Percentiles rank a stretch among this genome's conserved stretches.
Evolutionary conservation across 345 rosid species (phyloP).

Genomic region (Barbarea vulgaris): DNA sequence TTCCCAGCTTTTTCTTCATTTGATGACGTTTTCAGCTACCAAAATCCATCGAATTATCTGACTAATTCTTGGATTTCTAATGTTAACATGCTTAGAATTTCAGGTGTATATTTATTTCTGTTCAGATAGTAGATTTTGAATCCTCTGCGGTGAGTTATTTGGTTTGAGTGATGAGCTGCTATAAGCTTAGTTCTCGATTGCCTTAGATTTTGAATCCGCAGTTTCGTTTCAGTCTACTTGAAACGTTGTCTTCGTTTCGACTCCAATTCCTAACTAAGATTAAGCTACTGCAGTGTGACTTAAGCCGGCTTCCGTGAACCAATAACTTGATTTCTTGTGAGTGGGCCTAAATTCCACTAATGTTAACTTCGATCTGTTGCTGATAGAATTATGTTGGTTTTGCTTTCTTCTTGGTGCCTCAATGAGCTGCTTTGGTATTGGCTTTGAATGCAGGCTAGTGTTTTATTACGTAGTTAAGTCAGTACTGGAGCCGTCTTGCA

Average conservation of each 20-base stretch:
- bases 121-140: not conserved
- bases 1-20: conserved; percentile 9
- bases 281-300: conserved; percentile 7
- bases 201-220: not conserved
- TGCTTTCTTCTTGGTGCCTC: not conserved
- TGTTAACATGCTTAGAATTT: not conserved
- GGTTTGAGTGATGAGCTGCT: conserved; percentile 12
- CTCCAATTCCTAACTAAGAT: not conserved
- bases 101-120: not conserved
- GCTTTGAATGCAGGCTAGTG: conserved; percentile 1
- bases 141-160: not conserved
- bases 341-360: not conserved
- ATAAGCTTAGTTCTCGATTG: conserved; percentile 11
- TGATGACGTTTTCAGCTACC: conserved; percentile 18
- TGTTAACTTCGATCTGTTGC: conserved; percentile 17
- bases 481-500: not conserved
- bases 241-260: not conserved
- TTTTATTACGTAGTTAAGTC: not conserved
- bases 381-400: not conserved
- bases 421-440: conserved; percentile 9
- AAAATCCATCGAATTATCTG: conserved; percentile 1
- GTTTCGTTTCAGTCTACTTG: conserved; percentile 7
- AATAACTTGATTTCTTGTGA: not conserved
- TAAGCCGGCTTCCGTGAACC: not conserved
- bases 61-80: not conserved